Evolutionary conservation across 495 filamentous ascomycete genomes (phyloP), one percentile per base, ranked within the genome.

Genomic region (Hypoxylon subgilvum): DNA sequence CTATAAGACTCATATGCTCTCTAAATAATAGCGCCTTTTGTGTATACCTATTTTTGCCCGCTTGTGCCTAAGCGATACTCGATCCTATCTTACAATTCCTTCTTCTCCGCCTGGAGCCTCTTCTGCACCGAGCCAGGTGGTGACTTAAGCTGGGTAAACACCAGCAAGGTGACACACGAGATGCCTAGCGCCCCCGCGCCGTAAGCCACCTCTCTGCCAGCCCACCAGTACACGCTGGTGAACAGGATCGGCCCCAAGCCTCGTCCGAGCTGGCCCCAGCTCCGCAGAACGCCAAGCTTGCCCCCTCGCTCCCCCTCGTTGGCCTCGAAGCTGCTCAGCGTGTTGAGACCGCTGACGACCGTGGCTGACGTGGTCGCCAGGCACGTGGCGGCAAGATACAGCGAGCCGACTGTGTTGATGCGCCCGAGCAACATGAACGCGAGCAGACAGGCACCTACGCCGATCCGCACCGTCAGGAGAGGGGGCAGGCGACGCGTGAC

Each of bases 151-250:
- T 83, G 80, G 14, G 80, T 79, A 68, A 96, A 89, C 0, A 87
- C 90, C n/a, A 89, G 69, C 43, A 77, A 76, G 31, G 80, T 81
- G 28, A 96, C 92, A 6, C 70, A 84, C 17, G 87, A 65, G 80
- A 97, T 96, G 1, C 89, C 91, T 25, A 80, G 69, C 0, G 90
- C 90, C 2, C 94, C 95, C 68, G 88, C 77, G 1, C 76, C 78
- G 70, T 96, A 99, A 0, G 94, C 94, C 12, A 86, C 75, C 65
- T 95, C 87, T 31, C 94, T 76, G 0, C 95, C 94, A 23, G 90
- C 92, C 95, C 95, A 99, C 94, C 94, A 99, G 75, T 97, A 99
- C 52, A 99, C 78, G n/a, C 89, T 87, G 61, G 93, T 97, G 66
- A 97, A 99, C 38, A 95, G 68, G 18, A 97, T 65, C 1, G 94